A percentile compares a stretch with the other conserved stretches of the same genome.
These are phyloP conservation scores for Ceriops tagal DNA, from an alignment of 345 rosid species.

Conservation along the genomic window DNA sequence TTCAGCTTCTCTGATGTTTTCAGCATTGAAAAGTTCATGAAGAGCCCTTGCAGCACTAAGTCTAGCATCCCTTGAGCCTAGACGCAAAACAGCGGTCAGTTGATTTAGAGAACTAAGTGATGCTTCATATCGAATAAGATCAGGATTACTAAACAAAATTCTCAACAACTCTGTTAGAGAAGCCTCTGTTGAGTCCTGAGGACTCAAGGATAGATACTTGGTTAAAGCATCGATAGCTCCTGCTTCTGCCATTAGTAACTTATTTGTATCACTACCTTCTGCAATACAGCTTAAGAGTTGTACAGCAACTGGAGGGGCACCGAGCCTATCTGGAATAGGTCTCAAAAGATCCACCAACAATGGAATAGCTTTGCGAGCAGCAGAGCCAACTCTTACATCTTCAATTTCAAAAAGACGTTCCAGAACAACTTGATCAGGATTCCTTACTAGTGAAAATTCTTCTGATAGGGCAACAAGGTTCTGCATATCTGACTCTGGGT, in stretches of 20 bases:
- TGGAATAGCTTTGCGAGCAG: constrained; percentile 76
- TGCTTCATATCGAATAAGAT: constrained; percentile 60
- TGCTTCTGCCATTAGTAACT: constrained; percentile 75
- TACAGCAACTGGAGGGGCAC: constrained; percentile 79
- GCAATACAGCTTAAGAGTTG: constrained; percentile 62
- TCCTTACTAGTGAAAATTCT: constrained; percentile 53
- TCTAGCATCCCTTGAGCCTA: constrained; percentile 76
- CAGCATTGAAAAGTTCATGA: constrained; percentile 66
- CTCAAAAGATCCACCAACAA: constrained; percentile 79
- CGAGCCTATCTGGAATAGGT: constrained; percentile 85
- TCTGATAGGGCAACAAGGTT: constrained; percentile 53
- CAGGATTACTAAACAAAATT: constrained; percentile 64
- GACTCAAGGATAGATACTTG: constrained; percentile 70
- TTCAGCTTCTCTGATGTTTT: constrained; percentile 63
- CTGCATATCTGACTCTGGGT: constrained; percentile 50
- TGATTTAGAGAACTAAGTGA: constrained; percentile 72
- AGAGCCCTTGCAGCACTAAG: constrained; percentile 82
- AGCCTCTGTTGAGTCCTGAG: constrained; percentile 80
- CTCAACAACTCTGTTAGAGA: constrained; percentile 65
- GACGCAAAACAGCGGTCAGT: constrained; percentile 76
- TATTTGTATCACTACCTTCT: constrained; percentile 69
- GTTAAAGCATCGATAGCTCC: constrained; percentile 90
- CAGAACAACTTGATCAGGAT: constrained; percentile 67
- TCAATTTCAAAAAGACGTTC: constrained; percentile 70
- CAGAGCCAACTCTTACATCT: constrained; percentile 69